phyloP scores from a whole-genome alignment of 345 rosid species.

The Populus ilicifolia region DNA sequence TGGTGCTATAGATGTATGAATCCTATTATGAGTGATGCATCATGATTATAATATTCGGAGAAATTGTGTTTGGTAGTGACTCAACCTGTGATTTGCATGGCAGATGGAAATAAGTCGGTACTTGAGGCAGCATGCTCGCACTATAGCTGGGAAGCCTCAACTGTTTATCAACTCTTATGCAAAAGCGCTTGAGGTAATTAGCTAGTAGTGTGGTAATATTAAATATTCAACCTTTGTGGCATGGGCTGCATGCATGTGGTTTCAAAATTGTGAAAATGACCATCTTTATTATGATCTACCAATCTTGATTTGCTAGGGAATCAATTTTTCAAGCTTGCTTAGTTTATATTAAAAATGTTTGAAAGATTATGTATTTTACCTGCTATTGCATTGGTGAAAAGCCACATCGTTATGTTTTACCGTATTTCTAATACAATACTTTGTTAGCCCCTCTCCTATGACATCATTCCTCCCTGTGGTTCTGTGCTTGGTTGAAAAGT shows the following conservation, averaged over 20 bases:
- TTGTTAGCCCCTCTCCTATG: not conserved
- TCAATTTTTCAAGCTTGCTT: too few relatives aligned
- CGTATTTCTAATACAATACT: not conserved
- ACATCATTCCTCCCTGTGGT: not conserved
- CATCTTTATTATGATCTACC: not conserved
- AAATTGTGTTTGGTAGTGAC: constrained; percentile 2
- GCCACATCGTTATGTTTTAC: not conserved
- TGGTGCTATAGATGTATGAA: constrained; percentile 95
- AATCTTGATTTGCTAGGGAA: not conserved
- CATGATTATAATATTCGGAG: not conserved
- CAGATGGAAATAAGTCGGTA: constrained; percentile 97
- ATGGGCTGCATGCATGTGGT: not conserved
- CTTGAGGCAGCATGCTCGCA: constrained; percentile 91
- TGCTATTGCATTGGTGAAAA: not conserved
- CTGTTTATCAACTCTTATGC: constrained; percentile 95
- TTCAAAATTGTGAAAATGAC: not conserved
- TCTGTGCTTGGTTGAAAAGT: not conserved
- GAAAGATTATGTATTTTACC: not conserved
- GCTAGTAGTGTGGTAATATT: not conserved
- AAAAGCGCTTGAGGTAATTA: constrained; percentile 89
- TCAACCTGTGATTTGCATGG: constrained; percentile 18
- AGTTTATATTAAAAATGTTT: not conserved
- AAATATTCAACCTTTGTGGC: not conserved
- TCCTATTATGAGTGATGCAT: constrained; percentile 5
- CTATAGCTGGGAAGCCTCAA: constrained; percentile 94